Conservation (phyloP, 768 basidiomycete species). For the Multifurca ochricompacta region DNA sequence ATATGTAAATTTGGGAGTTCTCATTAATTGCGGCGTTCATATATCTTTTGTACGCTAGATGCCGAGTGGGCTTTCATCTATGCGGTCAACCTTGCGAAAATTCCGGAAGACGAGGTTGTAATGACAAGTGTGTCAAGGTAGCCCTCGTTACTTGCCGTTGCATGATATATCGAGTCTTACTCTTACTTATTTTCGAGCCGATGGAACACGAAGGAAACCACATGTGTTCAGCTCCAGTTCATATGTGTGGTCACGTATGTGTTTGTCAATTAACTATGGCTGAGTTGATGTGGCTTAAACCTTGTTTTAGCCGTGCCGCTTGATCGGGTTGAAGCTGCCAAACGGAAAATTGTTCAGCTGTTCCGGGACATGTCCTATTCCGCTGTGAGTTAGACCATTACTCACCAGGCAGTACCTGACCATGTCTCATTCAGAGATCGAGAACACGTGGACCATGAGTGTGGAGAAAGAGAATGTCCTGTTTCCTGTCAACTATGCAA, state of each 20-base stretch:
- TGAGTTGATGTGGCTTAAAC: too few relatives aligned
- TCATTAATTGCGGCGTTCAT: neutral
- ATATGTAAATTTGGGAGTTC: conserved; percentile 37
- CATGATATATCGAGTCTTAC: neutral
- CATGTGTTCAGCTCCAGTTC: conserved; percentile 43
- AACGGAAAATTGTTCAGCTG: conserved; percentile 1
- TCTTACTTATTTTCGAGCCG: neutral
- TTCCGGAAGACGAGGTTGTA: conserved; percentile 42
- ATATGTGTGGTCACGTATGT: conserved; percentile 48
- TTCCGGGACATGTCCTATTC: neutral
- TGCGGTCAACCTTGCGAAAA: conserved; percentile 46
- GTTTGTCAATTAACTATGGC: too few relatives aligned
- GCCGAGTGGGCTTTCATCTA: conserved; percentile 35
- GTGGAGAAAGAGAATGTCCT: conserved; percentile 46
- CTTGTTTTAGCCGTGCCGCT: neutral
- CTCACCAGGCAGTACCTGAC: neutral
- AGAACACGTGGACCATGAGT: conserved; percentile 39
- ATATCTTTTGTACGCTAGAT: conserved; percentile 30
- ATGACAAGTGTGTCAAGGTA: conserved; percentile 45
- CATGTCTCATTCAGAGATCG: conserved; percentile 30
- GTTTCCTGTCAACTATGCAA: conserved; percentile 47
- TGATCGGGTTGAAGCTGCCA: neutral
- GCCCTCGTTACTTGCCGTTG: neutral
- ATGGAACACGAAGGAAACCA: conserved; percentile 35
- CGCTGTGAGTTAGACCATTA: neutral